Percentiles rank a stretch among this genome's conserved stretches.
phyloP scores from a whole-genome alignment of 352 stramenopile species.

The Ophiocytium majus region DNA sequence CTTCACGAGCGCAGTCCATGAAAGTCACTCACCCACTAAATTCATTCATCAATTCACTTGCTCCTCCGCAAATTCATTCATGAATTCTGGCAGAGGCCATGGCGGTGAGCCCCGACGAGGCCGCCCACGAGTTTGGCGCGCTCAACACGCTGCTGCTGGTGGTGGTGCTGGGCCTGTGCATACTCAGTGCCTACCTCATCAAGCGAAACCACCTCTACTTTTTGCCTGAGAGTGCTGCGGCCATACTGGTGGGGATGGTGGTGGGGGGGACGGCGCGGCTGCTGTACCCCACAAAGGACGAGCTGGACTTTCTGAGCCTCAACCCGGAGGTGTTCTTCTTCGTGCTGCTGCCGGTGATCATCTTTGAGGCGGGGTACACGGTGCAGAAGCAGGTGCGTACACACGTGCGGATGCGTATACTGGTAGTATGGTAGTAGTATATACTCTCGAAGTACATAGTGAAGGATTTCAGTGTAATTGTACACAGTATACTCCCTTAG shows the following conservation, averaged over 20 bases:
- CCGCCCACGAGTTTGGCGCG: slow-evolving; percentile 74
- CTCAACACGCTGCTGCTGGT: slow-evolving; percentile 81
- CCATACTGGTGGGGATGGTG: slow-evolving; percentile 76
- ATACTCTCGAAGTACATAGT: too few relatives aligned
- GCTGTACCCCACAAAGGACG: slow-evolving; percentile 70
- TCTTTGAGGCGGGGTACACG: slow-evolving; percentile 94
- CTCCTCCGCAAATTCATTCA: too few relatives aligned
- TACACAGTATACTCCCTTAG: too few relatives aligned
- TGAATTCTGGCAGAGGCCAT: not conserved
- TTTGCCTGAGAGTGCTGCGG: slow-evolving; percentile 77
- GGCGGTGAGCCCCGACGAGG: not conserved
- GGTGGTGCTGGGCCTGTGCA: slow-evolving; percentile 78
- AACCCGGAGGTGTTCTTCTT: slow-evolving; percentile 92
- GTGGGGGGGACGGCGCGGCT: slow-evolving; percentile 67
- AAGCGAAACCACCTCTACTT: slow-evolving; percentile 83
- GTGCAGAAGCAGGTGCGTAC: slow-evolving; percentile 65
- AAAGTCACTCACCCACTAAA: too few relatives aligned
- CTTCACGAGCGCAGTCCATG: too few relatives aligned
- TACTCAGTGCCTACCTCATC: slow-evolving; percentile 81
- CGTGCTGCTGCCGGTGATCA: slow-evolving; percentile 90
- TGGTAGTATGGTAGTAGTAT: too few relatives aligned
- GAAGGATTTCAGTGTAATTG: too few relatives aligned
- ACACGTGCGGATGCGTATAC: too few relatives aligned
- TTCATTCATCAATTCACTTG: too few relatives aligned
- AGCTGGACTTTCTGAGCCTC: slow-evolving; percentile 83